Percentiles rank a stretch among this genome's conserved stretches.
phyloP scores from a whole-genome alignment of 768 basidiomycete genomes.

The Termitomyces eurrhizus region DNA sequence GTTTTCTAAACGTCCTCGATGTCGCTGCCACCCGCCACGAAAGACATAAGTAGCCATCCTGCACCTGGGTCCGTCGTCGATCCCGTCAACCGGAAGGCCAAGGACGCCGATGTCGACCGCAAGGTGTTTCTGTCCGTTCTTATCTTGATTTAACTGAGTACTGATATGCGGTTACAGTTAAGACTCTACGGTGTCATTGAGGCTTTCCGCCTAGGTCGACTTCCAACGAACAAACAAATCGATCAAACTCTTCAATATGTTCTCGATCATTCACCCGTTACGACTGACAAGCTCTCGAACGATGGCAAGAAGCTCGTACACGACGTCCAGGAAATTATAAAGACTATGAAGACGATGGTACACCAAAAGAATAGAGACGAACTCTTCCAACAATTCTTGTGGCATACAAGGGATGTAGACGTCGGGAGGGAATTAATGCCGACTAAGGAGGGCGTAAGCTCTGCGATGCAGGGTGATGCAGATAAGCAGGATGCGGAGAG shows the following conservation, averaged over 20 bases:
- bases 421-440: constrained; percentile 2
- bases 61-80: constrained; percentile 55
- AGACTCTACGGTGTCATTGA: constrained; percentile 77
- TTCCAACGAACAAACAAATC: constrained; percentile 81
- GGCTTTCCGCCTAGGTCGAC: constrained; percentile 74
- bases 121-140: constrained; percentile 41
- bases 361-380: constrained; percentile 86
- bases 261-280: constrained; percentile 52
- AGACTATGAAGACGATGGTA: constrained; percentile 70
- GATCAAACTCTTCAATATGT: constrained; percentile 69
- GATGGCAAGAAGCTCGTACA: constrained; percentile 75
- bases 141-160: neutral
- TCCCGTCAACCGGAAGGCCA: constrained; percentile 55
- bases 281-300: constrained; percentile 61
- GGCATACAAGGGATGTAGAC: constrained; percentile 64
- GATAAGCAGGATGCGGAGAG: constrained; percentile 55
- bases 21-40: constrained; percentile 61
- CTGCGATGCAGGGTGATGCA: constrained; percentile 26
- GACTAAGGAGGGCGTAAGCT: neutral
- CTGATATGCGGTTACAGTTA: constrained; percentile 36
- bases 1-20: constrained; percentile 29
- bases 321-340: constrained; percentile 77
- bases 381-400: constrained; percentile 88
- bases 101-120: constrained; percentile 75
- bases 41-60: constrained; percentile 61